Conservation (phyloP, 2,329 filamentous ascomycete species). For the Phyllosticta paracitricarpa region DNA sequence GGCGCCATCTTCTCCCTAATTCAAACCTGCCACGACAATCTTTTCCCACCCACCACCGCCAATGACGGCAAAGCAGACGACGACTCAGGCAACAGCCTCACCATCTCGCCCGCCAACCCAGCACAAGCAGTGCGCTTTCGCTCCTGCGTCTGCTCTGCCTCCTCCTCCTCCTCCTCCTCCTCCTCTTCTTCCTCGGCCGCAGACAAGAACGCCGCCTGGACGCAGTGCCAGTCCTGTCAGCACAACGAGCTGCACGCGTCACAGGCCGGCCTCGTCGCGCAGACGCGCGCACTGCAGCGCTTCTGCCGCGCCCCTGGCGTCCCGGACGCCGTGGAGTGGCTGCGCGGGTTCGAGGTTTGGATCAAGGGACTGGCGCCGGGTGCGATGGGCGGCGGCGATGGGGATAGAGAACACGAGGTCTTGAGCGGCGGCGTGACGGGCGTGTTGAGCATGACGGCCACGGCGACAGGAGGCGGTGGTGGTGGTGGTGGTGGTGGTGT, state of each 20-base stretch:
- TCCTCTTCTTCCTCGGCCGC: not conserved
- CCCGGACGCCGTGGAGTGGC: not conserved
- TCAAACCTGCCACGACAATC: constrained; percentile 1
- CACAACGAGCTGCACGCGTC: not conserved
- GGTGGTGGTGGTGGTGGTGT: not conserved
- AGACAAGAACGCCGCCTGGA: not conserved
- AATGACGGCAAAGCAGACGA: not conserved
- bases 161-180: not conserved
- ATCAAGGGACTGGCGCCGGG: not conserved
- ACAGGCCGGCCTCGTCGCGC: not conserved
- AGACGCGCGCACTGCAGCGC: not conserved
- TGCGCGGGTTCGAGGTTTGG: not conserved
- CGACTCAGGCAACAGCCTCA: not conserved
- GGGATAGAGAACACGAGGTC: not conserved
- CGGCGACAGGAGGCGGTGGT: not conserved
- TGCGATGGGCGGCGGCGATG: not conserved
- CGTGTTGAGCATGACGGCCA: not conserved
- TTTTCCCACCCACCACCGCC: not conserved
- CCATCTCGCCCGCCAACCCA: not conserved
- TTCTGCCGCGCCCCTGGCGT: not conserved
- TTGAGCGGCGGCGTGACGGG: not conserved
- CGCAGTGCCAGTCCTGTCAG: not conserved
- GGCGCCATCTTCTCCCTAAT: not conserved
- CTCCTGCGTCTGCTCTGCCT: not conserved
- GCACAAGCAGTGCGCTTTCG: not conserved